Conservation (phyloP, 805 yeast genomes). For the Wickerhamia fluorescens region DNA sequence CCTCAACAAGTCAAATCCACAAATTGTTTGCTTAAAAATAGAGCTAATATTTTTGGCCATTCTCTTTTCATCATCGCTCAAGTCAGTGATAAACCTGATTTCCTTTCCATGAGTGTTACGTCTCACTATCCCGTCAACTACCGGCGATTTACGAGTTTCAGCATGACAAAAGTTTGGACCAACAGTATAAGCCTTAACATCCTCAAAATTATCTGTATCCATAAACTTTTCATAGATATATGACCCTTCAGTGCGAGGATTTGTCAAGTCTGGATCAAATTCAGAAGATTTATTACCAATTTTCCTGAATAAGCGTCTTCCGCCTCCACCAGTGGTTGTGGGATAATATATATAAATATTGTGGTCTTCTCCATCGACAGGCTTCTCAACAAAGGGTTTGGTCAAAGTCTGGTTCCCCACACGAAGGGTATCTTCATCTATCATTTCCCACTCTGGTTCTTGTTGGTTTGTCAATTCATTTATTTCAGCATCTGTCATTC, state of each 20-base stretch:
- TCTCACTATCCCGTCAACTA: constrained; percentile 97
- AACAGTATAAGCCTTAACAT: constrained; percentile 96
- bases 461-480: constrained; percentile 54
- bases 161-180: constrained; percentile 92
- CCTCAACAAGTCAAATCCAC: constrained; percentile 92
- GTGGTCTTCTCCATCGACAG: constrained; percentile 98
- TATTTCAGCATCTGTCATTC: constrained; percentile 39
- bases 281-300: constrained; percentile 97
- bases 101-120: constrained; percentile 98
- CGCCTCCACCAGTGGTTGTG: constrained; percentile 91
- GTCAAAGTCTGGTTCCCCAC: constrained; percentile 66
- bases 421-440: constrained; percentile 67
- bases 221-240: constrained; percentile 89
- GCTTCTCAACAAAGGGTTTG: constrained; percentile 96
- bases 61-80: constrained; percentile 63
- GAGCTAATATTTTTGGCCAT: constrained; percentile 76
- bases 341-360: constrained; percentile 91
- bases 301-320: constrained; percentile 86
- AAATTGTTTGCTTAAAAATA: constrained; percentile 84
- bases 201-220: constrained; percentile 98
- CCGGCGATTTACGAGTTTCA: constrained; percentile 96
- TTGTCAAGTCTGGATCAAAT: constrained; percentile 70
- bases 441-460: constrained; percentile 83
- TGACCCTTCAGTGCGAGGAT: constrained; percentile 85
- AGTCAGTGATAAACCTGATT: constrained; percentile 78